Evolutionary conservation across 1,284 basidiomycete species (phyloP), one percentile per base, ranked within the genome.

Genomic region (Wolfiporia cocos): DNA sequence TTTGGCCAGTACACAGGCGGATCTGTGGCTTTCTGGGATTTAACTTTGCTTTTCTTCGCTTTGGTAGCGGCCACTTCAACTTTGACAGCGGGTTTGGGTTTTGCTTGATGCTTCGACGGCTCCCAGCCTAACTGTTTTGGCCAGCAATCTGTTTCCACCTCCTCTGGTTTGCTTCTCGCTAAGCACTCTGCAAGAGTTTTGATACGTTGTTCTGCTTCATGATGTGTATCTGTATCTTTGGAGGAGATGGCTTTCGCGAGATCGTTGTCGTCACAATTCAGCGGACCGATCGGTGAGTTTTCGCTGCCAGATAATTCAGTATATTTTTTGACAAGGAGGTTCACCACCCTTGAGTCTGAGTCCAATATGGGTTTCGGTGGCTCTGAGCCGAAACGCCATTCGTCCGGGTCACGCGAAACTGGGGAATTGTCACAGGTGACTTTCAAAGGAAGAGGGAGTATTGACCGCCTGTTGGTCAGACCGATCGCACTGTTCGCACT

Each of bases 371-470:
- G 67, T 61, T 47, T 73, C 76, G 41, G 58, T 65, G 19, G 61
- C 58, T 7, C 56, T 58, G 2, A 67, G n/a, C n/a, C n/a, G n/a
- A n/a, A n/a, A n/a, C n/a, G n/a, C n/a, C n/a, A n/a, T n/a, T n/a
- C n/a, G n/a, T n/a, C n/a, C n/a, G n/a, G n/a, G n/a, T n/a, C n/a
- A n/a, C n/a, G n/a, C n/a, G n/a, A n/a, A n/a, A n/a, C n/a, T n/a
- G n/a, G n/a, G n/a, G n/a, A n/a, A n/a, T 34, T 68, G 74, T 17
- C 95, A 60, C 0, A 91, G 86, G 46, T 74, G 67, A 0, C 77
- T 81, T 31, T 86, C 73, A 67, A 82, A 93, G 3, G 79, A 73
- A 96, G 72, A 2, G 96, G 72, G 2, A 87, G 68, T 0, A 92
- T 90, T 0, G 92, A 69, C n/a, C 84, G 70, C 3, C 76, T 74